Conservation (phyloP, 805 yeast species). For the Yarrowia deformans region DNA sequence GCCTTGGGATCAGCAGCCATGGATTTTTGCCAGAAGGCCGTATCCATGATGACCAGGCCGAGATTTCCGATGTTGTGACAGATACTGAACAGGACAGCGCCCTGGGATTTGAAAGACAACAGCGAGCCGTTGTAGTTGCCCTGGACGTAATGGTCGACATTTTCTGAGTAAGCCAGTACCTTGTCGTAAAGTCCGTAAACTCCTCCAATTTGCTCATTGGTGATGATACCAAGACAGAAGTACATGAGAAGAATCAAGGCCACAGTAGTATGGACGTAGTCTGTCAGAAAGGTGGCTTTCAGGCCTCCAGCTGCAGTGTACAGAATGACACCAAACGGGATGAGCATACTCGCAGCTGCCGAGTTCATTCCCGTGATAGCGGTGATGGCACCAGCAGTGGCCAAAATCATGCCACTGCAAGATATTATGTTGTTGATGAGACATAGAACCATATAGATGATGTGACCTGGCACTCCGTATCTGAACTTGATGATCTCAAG, state of each 20-base stretch:
- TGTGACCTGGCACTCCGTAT: slow-evolving; percentile 69
- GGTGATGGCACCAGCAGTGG: slow-evolving; percentile 56
- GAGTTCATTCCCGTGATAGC: slow-evolving; percentile 57
- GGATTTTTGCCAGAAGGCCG: slow-evolving; percentile 53
- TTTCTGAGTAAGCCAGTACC: slow-evolving; percentile 54
- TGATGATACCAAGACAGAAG: slow-evolving; percentile 49
- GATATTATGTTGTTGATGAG: slow-evolving; percentile 45
- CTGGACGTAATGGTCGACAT: slow-evolving; percentile 42
- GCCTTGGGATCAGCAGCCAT: slow-evolving; percentile 56
- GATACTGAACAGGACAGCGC: slow-evolving; percentile 39
- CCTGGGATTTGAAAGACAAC: slow-evolving; percentile 58
- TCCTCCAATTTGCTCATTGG: slow-evolving; percentile 55
- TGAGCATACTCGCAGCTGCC: slow-evolving; percentile 57
- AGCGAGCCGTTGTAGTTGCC: slow-evolving; percentile 42
- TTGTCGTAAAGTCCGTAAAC: slow-evolving; percentile 56
- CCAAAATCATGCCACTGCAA: slow-evolving; percentile 53
- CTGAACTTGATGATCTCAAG: slow-evolving; percentile 75
- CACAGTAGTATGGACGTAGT: slow-evolving; percentile 60
- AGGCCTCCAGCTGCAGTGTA: slow-evolving; percentile 62
- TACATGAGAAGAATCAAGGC: slow-evolving; percentile 43
- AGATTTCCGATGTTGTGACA: slow-evolving; percentile 42
- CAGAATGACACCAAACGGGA: slow-evolving; percentile 59
- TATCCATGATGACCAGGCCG: slow-evolving; percentile 46
- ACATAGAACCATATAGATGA: slow-evolving; percentile 40
- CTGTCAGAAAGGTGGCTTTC: slow-evolving; percentile 61